Evolutionary conservation across 1,284 basidiomycete species (phyloP).

Genomic region (Microbotryum saponariae): DNA sequence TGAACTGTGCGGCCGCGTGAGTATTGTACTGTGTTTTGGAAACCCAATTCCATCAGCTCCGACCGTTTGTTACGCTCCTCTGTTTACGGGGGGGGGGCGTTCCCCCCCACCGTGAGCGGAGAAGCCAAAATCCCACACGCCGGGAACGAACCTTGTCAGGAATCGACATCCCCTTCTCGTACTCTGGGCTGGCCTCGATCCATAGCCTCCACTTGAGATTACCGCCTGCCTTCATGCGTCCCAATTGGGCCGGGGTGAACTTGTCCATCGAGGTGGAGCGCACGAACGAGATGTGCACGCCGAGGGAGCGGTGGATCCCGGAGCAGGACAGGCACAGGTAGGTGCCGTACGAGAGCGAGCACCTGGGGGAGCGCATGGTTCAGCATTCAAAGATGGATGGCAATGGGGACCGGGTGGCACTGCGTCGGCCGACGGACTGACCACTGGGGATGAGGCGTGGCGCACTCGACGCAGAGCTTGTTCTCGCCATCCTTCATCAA

Average conservation of each 20-base stretch:
- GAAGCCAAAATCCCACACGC: not conserved
- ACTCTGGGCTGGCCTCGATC: constrained; percentile 49
- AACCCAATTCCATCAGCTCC: not conserved
- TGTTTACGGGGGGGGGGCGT: too few species aligned
- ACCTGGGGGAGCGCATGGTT: constrained; percentile 5
- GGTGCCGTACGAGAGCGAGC: constrained; percentile 48
- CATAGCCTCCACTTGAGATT: constrained; percentile 46
- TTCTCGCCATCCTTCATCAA: constrained; percentile 35
- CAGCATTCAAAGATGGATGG: not conserved
- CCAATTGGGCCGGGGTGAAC: constrained; percentile 83
- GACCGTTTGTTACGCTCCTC: not conserved
- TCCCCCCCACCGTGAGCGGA: too few species aligned
- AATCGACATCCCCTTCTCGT: constrained; percentile 58
- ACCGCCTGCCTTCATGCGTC: constrained; percentile 83
- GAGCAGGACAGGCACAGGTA: constrained; percentile 89
- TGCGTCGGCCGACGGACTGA: not conserved
- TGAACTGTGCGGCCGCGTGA: constrained; percentile 85
- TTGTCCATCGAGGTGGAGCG: constrained; percentile 42
- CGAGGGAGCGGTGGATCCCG: constrained; percentile 77
- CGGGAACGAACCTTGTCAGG: constrained; percentile 52
- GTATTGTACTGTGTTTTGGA: constrained; percentile 55
- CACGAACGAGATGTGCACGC: constrained; percentile 81
- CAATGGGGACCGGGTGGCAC: not conserved
- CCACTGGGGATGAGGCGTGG: constrained; percentile 19
- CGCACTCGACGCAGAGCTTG: constrained; percentile 29